A percentile compares a stretch with the other conserved stretches of the same genome.
Conservation (phyloP, 208 protist genomes). For the Trypanosoma avium region DNA sequence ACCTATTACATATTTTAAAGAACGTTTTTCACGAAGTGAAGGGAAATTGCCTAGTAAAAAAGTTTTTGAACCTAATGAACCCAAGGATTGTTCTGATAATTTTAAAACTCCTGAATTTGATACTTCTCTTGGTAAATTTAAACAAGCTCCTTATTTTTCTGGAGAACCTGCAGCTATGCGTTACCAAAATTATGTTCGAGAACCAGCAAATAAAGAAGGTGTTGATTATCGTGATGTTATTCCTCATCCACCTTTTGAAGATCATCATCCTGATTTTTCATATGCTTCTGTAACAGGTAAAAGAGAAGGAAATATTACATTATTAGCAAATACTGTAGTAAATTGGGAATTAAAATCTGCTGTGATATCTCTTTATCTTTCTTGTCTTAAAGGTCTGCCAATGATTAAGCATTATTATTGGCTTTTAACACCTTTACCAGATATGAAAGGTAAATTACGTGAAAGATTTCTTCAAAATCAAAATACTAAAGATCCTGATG, state of each 20-base stretch:
- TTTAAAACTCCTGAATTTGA: slow-evolving; percentile 74
- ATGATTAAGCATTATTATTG: slow-evolving; percentile 91
- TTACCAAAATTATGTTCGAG: slow-evolving; percentile 76
- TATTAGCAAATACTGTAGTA: slow-evolving; percentile 59
- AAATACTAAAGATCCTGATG: slow-evolving; percentile 85
- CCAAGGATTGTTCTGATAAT: slow-evolving; percentile 66
- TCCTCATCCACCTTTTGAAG: slow-evolving; percentile 52
- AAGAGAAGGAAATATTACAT: slow-evolving; percentile 68
- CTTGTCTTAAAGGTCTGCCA: slow-evolving; percentile 74
- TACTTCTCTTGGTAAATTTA: slow-evolving; percentile 82
- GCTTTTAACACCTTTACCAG: slow-evolving; percentile 69
- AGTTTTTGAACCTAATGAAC: slow-evolving; percentile 34
- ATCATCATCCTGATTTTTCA: slow-evolving; percentile 81
- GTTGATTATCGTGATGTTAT: slow-evolving; percentile 67
- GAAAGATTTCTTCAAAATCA: slow-evolving; percentile 86
- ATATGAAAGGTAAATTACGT: slow-evolving; percentile 86
- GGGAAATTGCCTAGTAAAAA: slow-evolving; percentile 40
- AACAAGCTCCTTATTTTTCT: slow-evolving; percentile 77
- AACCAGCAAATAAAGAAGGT: slow-evolving; percentile 51
- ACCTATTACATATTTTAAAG: slow-evolving; percentile 63
- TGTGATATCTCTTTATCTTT: slow-evolving; percentile 78
- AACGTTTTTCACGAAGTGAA: slow-evolving; percentile 46
- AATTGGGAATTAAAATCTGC: slow-evolving; percentile 75
- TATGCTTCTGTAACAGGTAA: slow-evolving; percentile 78
- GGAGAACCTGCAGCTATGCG: slow-evolving; percentile 77